phyloP scores from a whole-genome alignment of 2,329 filamentous ascomycete genomes.

The Dactylellina sp. region DNA sequence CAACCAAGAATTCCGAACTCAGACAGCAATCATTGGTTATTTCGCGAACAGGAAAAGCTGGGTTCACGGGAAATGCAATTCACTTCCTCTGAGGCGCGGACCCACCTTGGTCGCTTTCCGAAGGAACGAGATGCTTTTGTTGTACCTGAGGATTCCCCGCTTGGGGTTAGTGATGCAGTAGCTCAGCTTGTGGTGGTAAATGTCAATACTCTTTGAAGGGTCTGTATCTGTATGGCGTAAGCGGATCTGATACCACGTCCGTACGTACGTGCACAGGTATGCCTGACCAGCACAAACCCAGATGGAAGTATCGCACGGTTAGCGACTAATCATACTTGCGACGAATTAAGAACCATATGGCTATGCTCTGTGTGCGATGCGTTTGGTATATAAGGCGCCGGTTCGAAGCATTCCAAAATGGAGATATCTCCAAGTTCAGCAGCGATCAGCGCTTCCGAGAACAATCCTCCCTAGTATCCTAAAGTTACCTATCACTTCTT shows the following conservation, averaged over 20 bases:
- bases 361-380: constrained; percentile 7
- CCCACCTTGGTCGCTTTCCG: constrained; percentile 13
- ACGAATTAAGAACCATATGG: too few species aligned
- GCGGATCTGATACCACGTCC: constrained; percentile 8
- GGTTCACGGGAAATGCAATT: constrained; percentile 13
- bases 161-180: constrained; percentile 39
- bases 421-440: constrained; percentile 25
- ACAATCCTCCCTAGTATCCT: constrained; percentile 6
- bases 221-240: constrained; percentile 28
- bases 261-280: constrained; percentile 9
- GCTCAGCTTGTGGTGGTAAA: constrained; percentile 49
- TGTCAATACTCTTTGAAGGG: constrained; percentile 20
- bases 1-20: neutral
- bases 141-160: constrained; percentile 33
- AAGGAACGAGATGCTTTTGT: constrained; percentile 20
- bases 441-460: constrained; percentile 7
- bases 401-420: constrained; percentile 25
- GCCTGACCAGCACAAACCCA: constrained; percentile 18
- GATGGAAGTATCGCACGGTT: constrained; percentile 9
- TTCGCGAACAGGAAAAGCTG: constrained; percentile 49
- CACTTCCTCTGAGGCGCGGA: constrained; percentile 20
- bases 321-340: neutral
- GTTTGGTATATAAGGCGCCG: constrained; percentile 37
- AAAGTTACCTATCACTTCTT: too few species aligned
- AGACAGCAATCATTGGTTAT: constrained; percentile 37